Evolutionary conservation across 768 basidiomycete genomes (phyloP), one percentile per base, ranked within the genome.

Genomic region (Myochromella boudieri): DNA sequence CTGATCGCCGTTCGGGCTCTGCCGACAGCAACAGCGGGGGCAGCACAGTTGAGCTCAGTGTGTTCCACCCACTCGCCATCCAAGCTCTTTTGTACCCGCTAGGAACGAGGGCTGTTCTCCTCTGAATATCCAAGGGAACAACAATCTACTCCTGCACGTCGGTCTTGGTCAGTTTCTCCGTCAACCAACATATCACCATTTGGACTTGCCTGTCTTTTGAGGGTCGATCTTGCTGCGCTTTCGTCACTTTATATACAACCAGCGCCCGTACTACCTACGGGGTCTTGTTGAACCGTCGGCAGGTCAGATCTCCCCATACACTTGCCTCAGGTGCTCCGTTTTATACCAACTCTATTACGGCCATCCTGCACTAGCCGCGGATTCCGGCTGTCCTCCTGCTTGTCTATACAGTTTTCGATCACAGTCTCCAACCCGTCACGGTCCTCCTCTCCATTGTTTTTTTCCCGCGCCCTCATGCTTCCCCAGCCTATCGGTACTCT

Each of bases 1-100:
- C 72, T 76, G 79, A 80, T 80, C 80, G 78, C 61, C 68, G 66
- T 74, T 77, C 79, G 79, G 78, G 52, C 59, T 60, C 68, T 75
- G 66, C 74, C 73, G 76, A 70, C 59, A 57, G 37, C 38, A 37
- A 42, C 14, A 56, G 12, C 6, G 43, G 2, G 10, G 41, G 27
- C 28, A 18, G 27, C 17, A n/a, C n/a, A n/a, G 41, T 42, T 14
- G 39, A 27, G 27, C 25, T 31, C 29, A 31, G 62, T 60, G 69
- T 65, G 64, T 67, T 60, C 59, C 64, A 62, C 26, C 32, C 43
- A 45, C 24, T 31, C 48, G 5, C 6, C 38, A 46, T 6, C 28
- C 31, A 21, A n/a, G 31, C 43, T 38, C n/a, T 50, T 49, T 50
- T 50, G 42, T 50, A 48, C 36, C 42, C 21, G 32, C 14, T 20